Evolutionary conservation across 2,329 filamentous ascomycete genomes (phyloP).

Genomic region (Hypoxylon sp.): DNA sequence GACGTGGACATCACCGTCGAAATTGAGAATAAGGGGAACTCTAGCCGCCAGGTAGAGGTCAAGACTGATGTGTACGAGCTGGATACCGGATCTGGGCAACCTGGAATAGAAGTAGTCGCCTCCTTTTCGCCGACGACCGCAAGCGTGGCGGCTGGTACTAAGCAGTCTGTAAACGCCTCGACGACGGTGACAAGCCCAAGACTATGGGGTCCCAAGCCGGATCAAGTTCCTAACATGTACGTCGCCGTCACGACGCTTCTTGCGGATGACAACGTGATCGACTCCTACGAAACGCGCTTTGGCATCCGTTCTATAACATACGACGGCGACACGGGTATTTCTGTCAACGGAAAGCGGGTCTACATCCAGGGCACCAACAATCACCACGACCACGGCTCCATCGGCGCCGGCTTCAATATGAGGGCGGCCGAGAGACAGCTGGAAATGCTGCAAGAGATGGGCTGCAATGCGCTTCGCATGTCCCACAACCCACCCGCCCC

Average conservation of each 20-base stretch:
- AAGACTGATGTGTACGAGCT: slow-evolving; percentile 51
- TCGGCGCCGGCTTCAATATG: slow-evolving; percentile 59
- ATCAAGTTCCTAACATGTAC: slow-evolving; percentile 56
- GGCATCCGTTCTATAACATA: slow-evolving; percentile 56
- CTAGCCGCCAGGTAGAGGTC: slow-evolving; percentile 48
- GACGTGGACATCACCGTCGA: slow-evolving; percentile 54
- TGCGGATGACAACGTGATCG: slow-evolving; percentile 42
- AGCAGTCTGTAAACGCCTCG: slow-evolving; percentile 47
- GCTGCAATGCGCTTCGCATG: slow-evolving; percentile 57
- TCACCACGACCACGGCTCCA: slow-evolving; percentile 59
- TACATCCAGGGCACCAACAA: slow-evolving; percentile 57
- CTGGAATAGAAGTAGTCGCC: slow-evolving; percentile 45
- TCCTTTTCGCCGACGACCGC: slow-evolving; percentile 43
- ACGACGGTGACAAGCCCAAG: slow-evolving; percentile 48
- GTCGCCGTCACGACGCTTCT: slow-evolving; percentile 53
- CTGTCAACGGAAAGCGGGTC: slow-evolving; percentile 55
- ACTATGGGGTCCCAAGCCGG: slow-evolving; percentile 58
- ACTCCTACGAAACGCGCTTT: slow-evolving; percentile 58
- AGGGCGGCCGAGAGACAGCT: slow-evolving; percentile 58
- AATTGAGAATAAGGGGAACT: slow-evolving; percentile 54
- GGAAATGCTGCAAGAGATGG: slow-evolving; percentile 58
- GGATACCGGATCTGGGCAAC: slow-evolving; percentile 45
- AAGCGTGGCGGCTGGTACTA: slow-evolving; percentile 45
- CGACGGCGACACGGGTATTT: slow-evolving; percentile 50
- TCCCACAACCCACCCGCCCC: slow-evolving; percentile 62